Percentiles rank a stretch among this genome's conserved stretches.
phyloP scores from a whole-genome alignment of 139 green algal genomes.

The Coelastrella sp. region DNA sequence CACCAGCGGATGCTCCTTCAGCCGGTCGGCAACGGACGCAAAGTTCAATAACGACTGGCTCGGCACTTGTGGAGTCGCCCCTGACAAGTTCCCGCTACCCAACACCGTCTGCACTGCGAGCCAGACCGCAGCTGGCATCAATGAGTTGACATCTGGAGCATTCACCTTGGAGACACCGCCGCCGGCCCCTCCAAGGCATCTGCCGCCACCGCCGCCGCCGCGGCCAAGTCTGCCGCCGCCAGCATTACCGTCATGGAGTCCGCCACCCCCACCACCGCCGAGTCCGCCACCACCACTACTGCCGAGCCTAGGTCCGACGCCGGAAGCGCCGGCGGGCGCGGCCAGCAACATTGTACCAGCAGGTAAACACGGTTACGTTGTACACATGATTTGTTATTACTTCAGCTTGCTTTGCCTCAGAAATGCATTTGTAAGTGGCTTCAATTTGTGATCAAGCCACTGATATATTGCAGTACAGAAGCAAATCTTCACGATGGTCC shows the following conservation, averaged over 20 bases:
- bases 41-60: constrained; percentile 30
- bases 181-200: not conserved
- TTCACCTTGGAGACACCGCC: not conserved
- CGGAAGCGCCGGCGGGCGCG: not conserved
- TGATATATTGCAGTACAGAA: too few species aligned
- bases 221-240: not conserved
- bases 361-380: not conserved
- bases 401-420: not conserved
- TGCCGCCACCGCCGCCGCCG: not conserved
- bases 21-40: not conserved
- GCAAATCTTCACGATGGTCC: too few species aligned
- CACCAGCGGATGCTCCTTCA: constrained; percentile 7
- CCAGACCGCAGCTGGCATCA: not conserved
- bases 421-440: not conserved
- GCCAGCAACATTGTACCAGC: not conserved
- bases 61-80: constrained; percentile 21
- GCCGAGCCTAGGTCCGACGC: not conserved
- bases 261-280: not conserved
- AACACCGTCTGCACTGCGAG: constrained; percentile 5
- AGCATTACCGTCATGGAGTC: not conserved
- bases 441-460: not conserved
- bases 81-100: not conserved
- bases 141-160: not conserved
- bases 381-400: not conserved
- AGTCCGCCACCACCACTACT: not conserved